Percentiles rank a stretch among this genome's conserved stretches.
Evolutionary conservation across 192 early-diverging fungal species (phyloP).

Genomic region (Dispira simplex): DNA sequence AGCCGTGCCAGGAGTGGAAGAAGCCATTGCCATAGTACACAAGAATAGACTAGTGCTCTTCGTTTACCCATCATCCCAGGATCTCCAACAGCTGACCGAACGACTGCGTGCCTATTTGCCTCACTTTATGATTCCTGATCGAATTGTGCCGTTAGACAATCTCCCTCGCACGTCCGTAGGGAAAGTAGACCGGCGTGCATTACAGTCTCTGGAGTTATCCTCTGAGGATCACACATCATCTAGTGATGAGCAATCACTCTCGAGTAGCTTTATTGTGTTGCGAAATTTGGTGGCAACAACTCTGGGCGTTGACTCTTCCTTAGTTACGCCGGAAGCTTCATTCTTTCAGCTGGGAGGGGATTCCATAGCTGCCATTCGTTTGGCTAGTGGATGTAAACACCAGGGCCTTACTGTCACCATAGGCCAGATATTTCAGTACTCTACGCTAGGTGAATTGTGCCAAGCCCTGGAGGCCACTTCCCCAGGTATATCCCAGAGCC

Average conservation of each 20-base stretch:
- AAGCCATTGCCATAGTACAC: not conserved
- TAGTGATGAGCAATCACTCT: not conserved
- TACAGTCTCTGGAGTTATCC: not conserved
- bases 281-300: not conserved
- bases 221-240: too few species aligned
- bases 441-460: not conserved
- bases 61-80: not conserved
- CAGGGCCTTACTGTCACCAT: not conserved
- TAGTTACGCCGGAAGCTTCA: not conserved
- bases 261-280: not conserved
- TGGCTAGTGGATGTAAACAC: not conserved
- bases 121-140: not conserved
- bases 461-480: too few species aligned
- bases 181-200: not conserved
- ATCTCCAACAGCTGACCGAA: not conserved
- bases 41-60: not conserved
- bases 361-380: constrained; percentile 9
- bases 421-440: not conserved
- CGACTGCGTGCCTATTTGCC: not conserved
- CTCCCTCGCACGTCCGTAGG: not conserved
- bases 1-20: not conserved
- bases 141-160: not conserved
- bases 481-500: too few species aligned
- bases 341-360: constrained; percentile 8
- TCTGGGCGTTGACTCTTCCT: not conserved